Conservation (phyloP, 306 rosid genomes). For the Acmispon strigosus region DNA sequence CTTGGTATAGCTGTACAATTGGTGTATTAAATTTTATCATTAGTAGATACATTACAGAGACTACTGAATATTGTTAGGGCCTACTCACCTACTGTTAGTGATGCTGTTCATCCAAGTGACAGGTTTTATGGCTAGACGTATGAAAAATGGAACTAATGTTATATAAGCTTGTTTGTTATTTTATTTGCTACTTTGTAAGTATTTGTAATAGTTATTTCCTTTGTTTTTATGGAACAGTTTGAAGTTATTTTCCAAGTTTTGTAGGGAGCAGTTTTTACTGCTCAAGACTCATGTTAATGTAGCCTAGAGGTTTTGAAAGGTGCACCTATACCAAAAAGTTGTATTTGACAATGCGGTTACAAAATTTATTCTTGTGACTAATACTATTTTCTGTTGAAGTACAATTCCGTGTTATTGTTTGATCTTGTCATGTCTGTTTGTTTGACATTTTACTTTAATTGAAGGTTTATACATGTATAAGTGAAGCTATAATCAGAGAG, state of each 20-base stretch:
- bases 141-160: neutral
- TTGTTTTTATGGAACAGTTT: neutral
- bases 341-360: neutral
- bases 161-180: neutral
- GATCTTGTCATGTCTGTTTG: neutral
- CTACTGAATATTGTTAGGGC: neutral
- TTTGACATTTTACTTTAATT: conserved; percentile 6
- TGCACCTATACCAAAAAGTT: neutral
- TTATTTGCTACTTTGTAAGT: neutral
- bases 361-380: neutral
- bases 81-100: neutral
- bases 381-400: neutral
- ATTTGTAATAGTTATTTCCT: neutral
- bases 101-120: neutral
- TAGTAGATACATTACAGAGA: neutral
- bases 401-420: conserved; percentile 1
- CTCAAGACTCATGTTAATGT: neutral
- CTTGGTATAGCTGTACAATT: neutral
- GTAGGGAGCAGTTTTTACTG: too few relatives aligned
- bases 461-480: conserved; percentile 76
- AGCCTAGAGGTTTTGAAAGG: neutral
- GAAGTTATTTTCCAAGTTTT: neutral
- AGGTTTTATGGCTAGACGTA: neutral
- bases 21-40: neutral
- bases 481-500: conserved; percentile 60